These are phyloP conservation scores for Gracilaria domingensis DNA, from an alignment of 23 red algal species.

Conservation along the genomic window DNA sequence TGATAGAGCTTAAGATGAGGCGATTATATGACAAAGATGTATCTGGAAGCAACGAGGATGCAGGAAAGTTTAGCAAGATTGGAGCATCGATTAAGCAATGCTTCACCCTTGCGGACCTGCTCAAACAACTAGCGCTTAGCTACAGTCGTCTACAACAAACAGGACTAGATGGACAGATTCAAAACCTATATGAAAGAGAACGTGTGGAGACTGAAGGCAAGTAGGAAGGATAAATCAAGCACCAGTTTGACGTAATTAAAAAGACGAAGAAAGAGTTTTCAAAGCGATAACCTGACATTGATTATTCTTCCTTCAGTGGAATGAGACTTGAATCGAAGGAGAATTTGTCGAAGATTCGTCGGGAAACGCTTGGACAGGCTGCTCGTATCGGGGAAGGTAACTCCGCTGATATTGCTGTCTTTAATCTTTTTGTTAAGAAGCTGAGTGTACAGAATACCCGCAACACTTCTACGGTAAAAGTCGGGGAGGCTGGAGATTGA, in stretches of 20 bases:
- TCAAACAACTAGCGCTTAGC: slow-evolving; percentile 73
- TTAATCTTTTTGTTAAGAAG: slow-evolving; percentile 82
- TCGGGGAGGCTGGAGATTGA: not conserved
- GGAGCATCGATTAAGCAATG: slow-evolving; percentile 59
- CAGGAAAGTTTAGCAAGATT: not conserved
- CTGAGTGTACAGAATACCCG: not conserved
- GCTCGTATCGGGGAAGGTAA: slow-evolving; percentile 91
- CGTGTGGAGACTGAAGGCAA: slow-evolving; percentile 91
- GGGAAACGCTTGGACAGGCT: slow-evolving; percentile 91
- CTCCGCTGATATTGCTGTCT: slow-evolving; percentile 87
- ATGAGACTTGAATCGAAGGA: slow-evolving; percentile 88
- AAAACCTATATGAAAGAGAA: slow-evolving; percentile 86
- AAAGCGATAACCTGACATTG: slow-evolving; percentile 57
- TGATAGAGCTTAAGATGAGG: slow-evolving; percentile 63
- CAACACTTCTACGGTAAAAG: not conserved
- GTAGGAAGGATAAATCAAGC: slow-evolving; percentile 93
- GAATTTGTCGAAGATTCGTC: slow-evolving; percentile 80
- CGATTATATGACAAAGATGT: slow-evolving; percentile 67
- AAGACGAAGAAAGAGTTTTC: slow-evolving; percentile 43
- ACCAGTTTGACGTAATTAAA: slow-evolving; percentile 81
- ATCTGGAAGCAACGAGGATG: slow-evolving; percentile 32
- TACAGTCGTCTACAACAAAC: slow-evolving; percentile 66
- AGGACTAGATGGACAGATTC: slow-evolving; percentile 61
- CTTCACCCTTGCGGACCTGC: slow-evolving; percentile 55
- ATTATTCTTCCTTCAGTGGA: slow-evolving; percentile 76